Conservation (phyloP, 225 moss, liverwort and hornwort species). For the Sphagnum contortum region DNA sequence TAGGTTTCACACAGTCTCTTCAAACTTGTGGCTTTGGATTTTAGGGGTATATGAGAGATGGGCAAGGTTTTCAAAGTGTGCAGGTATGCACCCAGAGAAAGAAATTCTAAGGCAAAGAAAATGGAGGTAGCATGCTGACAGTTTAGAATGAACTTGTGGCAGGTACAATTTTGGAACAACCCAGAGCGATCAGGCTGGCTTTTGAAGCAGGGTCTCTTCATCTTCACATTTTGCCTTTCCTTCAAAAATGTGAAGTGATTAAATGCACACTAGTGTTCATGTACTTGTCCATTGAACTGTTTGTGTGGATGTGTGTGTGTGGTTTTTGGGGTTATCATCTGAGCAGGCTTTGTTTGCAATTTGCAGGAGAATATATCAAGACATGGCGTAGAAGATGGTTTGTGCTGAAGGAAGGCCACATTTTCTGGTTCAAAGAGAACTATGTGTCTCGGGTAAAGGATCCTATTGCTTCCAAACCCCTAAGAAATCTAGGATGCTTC, state of each 20-base stretch:
- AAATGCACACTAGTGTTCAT: background rate
- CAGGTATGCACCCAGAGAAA: background rate
- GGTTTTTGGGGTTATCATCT: background rate
- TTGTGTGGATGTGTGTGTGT: background rate
- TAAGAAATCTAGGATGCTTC: no score
- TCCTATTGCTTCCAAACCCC: no score
- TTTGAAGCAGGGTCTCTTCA: slow-evolving; percentile 64
- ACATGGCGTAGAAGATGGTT: slow-evolving; percentile 93
- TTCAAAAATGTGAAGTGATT: background rate
- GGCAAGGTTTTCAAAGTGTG: background rate
- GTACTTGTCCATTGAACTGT: background rate
- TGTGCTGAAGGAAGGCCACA: slow-evolving; percentile 86
- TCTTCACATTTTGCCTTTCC: background rate
- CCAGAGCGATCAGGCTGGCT: slow-evolving; percentile 88
- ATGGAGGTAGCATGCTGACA: background rate
- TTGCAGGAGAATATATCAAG: slow-evolving; percentile 63
- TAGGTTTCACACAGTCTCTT: no score
- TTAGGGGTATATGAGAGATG: background rate
- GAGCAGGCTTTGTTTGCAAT: slow-evolving; percentile 1
- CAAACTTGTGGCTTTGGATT: no score
- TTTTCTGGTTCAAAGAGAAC: slow-evolving; percentile 95
- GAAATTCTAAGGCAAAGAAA: background rate
- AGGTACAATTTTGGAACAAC: slow-evolving; percentile 76
- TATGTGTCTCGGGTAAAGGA: slow-evolving; percentile 31
- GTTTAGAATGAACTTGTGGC: slow-evolving; percentile 5